Base-by-base conservation (phyloP, 768 basidiomycete genomes). In the Hysterangium stoloniferum region DNA sequence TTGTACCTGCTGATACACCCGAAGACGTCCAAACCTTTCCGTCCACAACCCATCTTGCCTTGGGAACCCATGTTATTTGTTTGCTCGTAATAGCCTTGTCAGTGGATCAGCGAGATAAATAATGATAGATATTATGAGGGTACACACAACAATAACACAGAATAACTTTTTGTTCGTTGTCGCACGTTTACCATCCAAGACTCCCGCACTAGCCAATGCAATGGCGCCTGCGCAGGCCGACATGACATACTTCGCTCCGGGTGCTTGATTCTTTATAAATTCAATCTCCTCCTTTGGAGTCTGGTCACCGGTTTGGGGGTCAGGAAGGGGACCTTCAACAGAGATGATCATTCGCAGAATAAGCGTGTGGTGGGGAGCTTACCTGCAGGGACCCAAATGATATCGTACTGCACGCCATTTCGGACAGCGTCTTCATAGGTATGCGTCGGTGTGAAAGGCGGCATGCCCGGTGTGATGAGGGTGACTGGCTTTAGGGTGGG, bases 341-440 rank as follows among this genome's bases (percentile, higher is more conserved):
- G 27, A 43, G 15, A 31, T n/a, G n/a, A n/a, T n/a, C n/a, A n/a
- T n/a, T n/a, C n/a, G n/a, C n/a, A n/a, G n/a, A n/a, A n/a, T n/a
- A n/a, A 52, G 5, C 22, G 7, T 27, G 20, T 11, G 24, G 24
- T 27, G 19, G 3, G 5, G 25, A 33, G 13, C n/a, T 28, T 52
- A 66, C 64, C 63, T 43, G 62, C 64, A 8, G 64, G 63, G 9
- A 66, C 56, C 28, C 62, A 45, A 34, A 66, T 50, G n/a, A 65
- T 60, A 42, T 66, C 64, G 40, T 58, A 64, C 52, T 64, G 64
- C 38, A 41, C 32, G 22, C 61, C 59, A 22, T 46, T 54, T 38
- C 59, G 54, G 15, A 58, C 48, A 6, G 56, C 55, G 6, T 56
- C 56, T n/a, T 60, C 57, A 51, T 66, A 65, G 5, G 56, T 65